Percentiles rank a stretch among this genome's conserved stretches.
phyloP scores from a whole-genome alignment of 257 asterid species.

The Ilex asprella region DNA sequence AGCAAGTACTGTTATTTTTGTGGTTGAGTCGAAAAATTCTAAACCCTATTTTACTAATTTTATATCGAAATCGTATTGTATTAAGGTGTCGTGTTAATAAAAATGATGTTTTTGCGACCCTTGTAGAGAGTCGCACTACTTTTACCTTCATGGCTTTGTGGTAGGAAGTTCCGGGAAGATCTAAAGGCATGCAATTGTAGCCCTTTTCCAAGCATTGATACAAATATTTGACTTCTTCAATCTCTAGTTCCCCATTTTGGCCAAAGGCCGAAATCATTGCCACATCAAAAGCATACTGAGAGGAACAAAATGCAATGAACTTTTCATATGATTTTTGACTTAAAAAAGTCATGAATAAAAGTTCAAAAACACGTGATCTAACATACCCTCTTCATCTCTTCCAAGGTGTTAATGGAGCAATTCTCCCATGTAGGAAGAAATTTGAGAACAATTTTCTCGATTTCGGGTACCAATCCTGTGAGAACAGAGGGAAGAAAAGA shows the following conservation, averaged over 20 bases:
- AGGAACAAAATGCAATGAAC: neutral
- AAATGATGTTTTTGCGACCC: no score
- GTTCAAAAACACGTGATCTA: neutral
- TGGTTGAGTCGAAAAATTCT: no score
- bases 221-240: slow-evolving; percentile 31
- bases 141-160: slow-evolving; percentile 56
- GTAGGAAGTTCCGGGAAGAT: slow-evolving; percentile 53
- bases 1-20: no score
- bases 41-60: no score
- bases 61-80: no score
- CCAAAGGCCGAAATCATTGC: slow-evolving; percentile 58
- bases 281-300: slow-evolving; percentile 69
- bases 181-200: slow-evolving; percentile 65
- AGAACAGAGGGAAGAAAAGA: slow-evolving; percentile 43
- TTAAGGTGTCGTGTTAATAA: no score
- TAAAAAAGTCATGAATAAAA: neutral
- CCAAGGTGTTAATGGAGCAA: slow-evolving; percentile 32
- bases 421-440: slow-evolving; percentile 43
- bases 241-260: slow-evolving; percentile 25
- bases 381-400: slow-evolving; percentile 51
- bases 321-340: neutral
- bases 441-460: slow-evolving; percentile 34
- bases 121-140: neutral
- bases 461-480: slow-evolving; percentile 23
- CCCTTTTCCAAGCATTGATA: slow-evolving; percentile 53